These are phyloP conservation scores for Chrysosporium keratinophilum DNA, from an alignment of 2,329 filamentous ascomycete genomes.

Conservation along the genomic window DNA sequence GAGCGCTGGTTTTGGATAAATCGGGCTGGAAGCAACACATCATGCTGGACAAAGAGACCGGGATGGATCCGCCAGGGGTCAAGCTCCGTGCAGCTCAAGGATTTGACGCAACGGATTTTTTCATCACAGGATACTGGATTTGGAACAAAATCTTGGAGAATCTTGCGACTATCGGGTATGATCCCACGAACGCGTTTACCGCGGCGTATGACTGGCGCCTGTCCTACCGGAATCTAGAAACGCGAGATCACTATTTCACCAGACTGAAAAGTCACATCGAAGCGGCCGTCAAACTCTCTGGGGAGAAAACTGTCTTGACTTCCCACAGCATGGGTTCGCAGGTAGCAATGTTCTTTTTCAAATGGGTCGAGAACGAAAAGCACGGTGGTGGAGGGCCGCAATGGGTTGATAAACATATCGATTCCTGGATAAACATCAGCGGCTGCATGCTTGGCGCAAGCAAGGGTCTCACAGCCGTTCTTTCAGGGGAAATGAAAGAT, in stretches of 20 bases:
- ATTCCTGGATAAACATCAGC: conserved; percentile 96
- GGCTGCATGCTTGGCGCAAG: conserved; percentile 94
- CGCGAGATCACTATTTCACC: conserved; percentile 87
- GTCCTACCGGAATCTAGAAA: conserved; percentile 79
- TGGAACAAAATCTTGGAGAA: conserved; percentile 99
- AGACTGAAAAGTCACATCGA: conserved; percentile 85
- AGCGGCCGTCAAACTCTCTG: conserved; percentile 60
- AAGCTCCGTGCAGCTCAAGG: conserved; percentile 90
- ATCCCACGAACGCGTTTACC: conserved; percentile 63
- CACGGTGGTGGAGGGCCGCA: conserved; percentile 67
- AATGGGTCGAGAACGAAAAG: conserved; percentile 70
- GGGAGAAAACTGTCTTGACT: conserved; percentile 71
- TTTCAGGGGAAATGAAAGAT: conserved; percentile 97
- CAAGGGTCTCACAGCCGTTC: conserved; percentile 78
- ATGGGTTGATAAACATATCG: conserved; percentile 85
- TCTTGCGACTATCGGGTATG: conserved; percentile 87
- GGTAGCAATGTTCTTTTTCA: conserved; percentile 71
- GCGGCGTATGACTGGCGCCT: conserved; percentile 84
- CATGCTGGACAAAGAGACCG: conserved; percentile 88
- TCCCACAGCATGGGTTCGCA: conserved; percentile 98
- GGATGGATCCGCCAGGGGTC: conserved; percentile 78
- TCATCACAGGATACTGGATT: conserved; percentile 81
- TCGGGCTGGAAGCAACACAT: conserved; percentile 91
- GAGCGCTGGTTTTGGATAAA: conserved; percentile 84
- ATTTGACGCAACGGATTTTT: conserved; percentile 93